Evolutionary conservation across 2,329 filamentous ascomycete genomes (phyloP), one percentile per base, ranked within the genome.

Genomic region (Lachnellula cervina): DNA sequence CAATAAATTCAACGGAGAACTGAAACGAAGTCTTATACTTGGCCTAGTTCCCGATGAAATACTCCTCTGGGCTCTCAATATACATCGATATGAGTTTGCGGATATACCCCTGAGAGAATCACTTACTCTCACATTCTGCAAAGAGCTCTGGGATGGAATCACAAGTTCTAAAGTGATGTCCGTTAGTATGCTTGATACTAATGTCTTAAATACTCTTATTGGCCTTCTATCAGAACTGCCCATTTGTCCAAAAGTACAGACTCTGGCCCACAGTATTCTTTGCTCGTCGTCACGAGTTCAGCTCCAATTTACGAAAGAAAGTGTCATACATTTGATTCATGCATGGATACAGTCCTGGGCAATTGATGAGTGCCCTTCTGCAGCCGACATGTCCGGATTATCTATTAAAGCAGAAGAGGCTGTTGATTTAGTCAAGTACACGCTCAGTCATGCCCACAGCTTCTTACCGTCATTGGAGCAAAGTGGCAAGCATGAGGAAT

Each of bases 141-240:
- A 57, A 49, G 48, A 57, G n/a, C 43, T 65, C 28, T 69, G 67
- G 67, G 46, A 60, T 11, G 65, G 66, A 2, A 58, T 69, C 9
- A 42, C 52, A 21, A 53, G 53, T 23, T 65, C 57, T 37, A 62
- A 64, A 55, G 60, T 67, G 42, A 28, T 68, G 28, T 45, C 47
- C 9, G 53, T 61, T 4, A 51, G 40, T 16, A 61, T 65, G 21
- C 54, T 65, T 25, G 52, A 58, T 38, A 47, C 37, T 6, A 34
- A 46, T 34, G 54, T 58, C 16, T 47, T 66, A 32, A 50, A 52
- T 17, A 44, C 38, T 19, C 49, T 65, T 21, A 21, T 68, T 5
- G 44, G 14, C 5, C 50, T 52, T 13, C 44, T 69, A 9, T 49
- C 55, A 19, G n/a, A 55, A 19, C 49, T 67, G 34, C 51, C 60